These are phyloP conservation scores for Waitea zeae DNA, from an alignment of 1,284 basidiomycete genomes.

Conservation along the genomic window DNA sequence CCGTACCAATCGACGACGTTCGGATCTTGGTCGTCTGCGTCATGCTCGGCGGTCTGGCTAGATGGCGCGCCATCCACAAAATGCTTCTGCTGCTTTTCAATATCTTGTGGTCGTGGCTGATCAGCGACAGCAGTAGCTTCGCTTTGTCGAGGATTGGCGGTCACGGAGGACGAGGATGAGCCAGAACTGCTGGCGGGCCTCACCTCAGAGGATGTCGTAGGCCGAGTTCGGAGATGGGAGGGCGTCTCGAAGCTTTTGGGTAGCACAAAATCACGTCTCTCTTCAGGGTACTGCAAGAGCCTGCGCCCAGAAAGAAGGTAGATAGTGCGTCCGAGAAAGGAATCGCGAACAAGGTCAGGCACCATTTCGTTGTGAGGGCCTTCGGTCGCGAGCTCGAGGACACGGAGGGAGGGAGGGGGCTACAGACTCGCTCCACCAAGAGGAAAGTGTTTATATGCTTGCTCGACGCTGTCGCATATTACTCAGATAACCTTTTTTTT, in stretches of 20 bases:
- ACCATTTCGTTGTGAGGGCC: too few relatives aligned
- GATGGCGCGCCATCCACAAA: background rate
- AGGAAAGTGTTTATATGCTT: too few relatives aligned
- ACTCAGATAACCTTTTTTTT: too few relatives aligned
- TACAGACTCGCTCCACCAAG: too few relatives aligned
- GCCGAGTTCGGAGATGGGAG: too few relatives aligned
- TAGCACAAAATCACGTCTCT: background rate
- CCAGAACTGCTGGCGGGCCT: background rate
- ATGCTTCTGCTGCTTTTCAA: background rate
- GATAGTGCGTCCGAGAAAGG: background rate
- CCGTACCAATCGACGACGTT: slow-evolving; percentile 14
- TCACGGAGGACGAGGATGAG: background rate
- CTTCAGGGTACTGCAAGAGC: background rate
- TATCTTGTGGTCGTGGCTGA: background rate
- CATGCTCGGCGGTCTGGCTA: slow-evolving; percentile 5
- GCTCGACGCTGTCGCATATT: too few relatives aligned
- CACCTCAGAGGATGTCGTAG: background rate
- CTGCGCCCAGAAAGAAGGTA: background rate
- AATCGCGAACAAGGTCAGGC: slow-evolving; percentile 1
- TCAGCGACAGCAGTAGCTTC: background rate
- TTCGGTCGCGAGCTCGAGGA: too few relatives aligned
- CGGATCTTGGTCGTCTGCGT: slow-evolving; percentile 5
- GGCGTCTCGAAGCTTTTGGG: background rate
- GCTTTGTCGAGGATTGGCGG: background rate
- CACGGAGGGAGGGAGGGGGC: too few relatives aligned